A percentile compares a stretch with the other conserved stretches of the same genome.
These are phyloP conservation scores for Sphaerulina populicola DNA, from an alignment of 2,329 filamentous ascomycete genomes.

Conservation along the genomic window DNA sequence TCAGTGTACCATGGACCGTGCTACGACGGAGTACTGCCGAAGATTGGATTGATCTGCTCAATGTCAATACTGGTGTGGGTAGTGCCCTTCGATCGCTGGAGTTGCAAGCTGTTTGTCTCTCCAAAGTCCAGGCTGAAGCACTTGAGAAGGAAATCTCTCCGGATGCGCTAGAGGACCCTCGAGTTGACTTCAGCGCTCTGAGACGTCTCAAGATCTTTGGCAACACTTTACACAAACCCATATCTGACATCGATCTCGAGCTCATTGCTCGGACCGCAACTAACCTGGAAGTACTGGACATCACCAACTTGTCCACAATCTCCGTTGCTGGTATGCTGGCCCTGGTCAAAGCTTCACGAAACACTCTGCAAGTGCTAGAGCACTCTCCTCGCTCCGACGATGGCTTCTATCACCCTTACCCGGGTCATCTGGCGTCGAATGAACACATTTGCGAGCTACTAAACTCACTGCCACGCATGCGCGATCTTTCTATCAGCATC, in stretches of 20 bases:
- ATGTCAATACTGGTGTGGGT: constrained; percentile 33
- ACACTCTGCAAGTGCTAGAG: constrained; percentile 45
- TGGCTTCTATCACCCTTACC: constrained; percentile 46
- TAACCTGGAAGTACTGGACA: constrained; percentile 45
- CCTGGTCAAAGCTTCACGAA: constrained; percentile 43
- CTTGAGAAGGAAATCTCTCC: constrained; percentile 34
- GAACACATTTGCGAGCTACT: constrained; percentile 45
- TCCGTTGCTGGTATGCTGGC: constrained; percentile 47
- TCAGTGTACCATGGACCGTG: constrained; percentile 48
- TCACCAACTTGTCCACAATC: constrained; percentile 47
- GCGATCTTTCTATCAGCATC: constrained; percentile 43
- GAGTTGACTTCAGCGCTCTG: constrained; percentile 44
- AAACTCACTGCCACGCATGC: constrained; percentile 40
- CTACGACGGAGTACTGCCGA: constrained; percentile 42
- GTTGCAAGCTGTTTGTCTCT: constrained; percentile 45
- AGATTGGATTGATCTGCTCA: constrained; percentile 44
- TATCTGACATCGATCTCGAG: constrained; percentile 44
- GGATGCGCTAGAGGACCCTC: constrained; percentile 37
- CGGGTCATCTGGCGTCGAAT: constrained; percentile 36
- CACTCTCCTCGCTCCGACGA: constrained; percentile 47
- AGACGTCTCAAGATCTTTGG: constrained; percentile 48
- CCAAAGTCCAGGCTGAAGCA: constrained; percentile 37
- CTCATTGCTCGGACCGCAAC: constrained; percentile 46
- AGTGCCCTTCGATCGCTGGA: constrained; percentile 45
- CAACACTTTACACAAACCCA: constrained; percentile 46